Conservation (phyloP, 495 filamentous ascomycete genomes). For the Neurospora sp. region DNA sequence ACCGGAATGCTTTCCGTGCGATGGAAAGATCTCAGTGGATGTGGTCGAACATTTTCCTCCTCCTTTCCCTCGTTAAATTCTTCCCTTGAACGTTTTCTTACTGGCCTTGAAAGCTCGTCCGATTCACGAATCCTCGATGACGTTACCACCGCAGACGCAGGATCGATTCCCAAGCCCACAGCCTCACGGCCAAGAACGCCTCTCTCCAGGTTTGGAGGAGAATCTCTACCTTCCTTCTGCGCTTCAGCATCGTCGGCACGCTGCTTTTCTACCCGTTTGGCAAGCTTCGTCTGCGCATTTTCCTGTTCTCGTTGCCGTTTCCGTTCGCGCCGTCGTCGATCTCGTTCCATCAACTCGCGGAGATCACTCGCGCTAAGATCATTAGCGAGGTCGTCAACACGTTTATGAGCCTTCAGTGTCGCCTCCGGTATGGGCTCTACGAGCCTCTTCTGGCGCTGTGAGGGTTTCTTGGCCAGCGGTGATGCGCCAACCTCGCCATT, state of each 20-base stretch:
- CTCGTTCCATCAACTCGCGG: constrained; percentile 75
- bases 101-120: constrained; percentile 6
- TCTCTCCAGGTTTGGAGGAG: constrained; percentile 43
- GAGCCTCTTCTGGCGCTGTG: constrained; percentile 30
- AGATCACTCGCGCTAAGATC: constrained; percentile 69
- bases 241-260: constrained; percentile 30
- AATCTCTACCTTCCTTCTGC: constrained; percentile 31
- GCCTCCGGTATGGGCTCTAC: constrained; percentile 50
- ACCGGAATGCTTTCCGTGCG: constrained; percentile 23
- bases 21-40: constrained; percentile 26
- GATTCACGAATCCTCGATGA: constrained; percentile 34
- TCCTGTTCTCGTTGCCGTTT: constrained; percentile 64
- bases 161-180: constrained; percentile 32
- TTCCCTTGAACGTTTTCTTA: constrained; percentile 13
- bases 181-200: constrained; percentile 44
- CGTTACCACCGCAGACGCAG: constrained; percentile 34
- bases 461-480: constrained; percentile 25
- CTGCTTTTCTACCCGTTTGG: constrained; percentile 61
- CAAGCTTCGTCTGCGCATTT: constrained; percentile 55
- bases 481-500: constrained; percentile 7
- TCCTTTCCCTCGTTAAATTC: constrained; percentile 4
- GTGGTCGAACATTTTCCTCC: constrained; percentile 2
- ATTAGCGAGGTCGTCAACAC: constrained; percentile 73
- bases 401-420: constrained; percentile 53
- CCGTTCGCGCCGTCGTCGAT: constrained; percentile 64